Evolutionary conservation across 345 rosid genomes (phyloP).

Genomic region (Hibiscus tridactylites): DNA sequence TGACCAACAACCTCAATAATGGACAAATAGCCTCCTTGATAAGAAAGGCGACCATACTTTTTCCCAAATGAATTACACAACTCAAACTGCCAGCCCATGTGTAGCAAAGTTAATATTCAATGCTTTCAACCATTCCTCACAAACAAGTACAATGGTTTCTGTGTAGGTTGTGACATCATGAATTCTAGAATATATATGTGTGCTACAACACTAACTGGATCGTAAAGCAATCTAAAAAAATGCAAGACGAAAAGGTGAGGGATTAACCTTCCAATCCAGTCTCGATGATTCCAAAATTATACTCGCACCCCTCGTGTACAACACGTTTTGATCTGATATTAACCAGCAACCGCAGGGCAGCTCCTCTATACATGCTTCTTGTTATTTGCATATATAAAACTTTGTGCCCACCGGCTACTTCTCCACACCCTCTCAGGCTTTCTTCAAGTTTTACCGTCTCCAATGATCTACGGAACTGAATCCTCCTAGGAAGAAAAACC

Average conservation of each 20-base stretch:
- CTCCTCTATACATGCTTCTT: conserved; percentile 32
- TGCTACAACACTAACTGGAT: conserved; percentile 16
- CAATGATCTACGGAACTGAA: conserved; percentile 1
- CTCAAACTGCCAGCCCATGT: background rate
- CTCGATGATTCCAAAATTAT: conserved; percentile 16
- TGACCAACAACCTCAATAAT: background rate
- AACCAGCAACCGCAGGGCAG: conserved; percentile 33
- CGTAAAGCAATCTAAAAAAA: conserved; percentile 1
- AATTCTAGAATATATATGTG: conserved; percentile 16
- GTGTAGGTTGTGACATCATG: background rate
- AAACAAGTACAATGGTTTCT: background rate
- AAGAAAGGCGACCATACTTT: background rate
- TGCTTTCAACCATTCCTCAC: conserved; percentile 7
- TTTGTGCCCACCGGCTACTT: conserved; percentile 11
- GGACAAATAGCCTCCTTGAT: background rate
- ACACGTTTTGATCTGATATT: conserved; percentile 13
- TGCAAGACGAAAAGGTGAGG: background rate
- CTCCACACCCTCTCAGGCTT: conserved; percentile 14
- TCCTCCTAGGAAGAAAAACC: conserved; percentile 10
- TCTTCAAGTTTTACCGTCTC: conserved; percentile 7
- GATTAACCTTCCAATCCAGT: conserved; percentile 25
- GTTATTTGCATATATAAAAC: conserved; percentile 28
- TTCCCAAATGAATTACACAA: background rate
- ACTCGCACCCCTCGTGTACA: conserved; percentile 27
- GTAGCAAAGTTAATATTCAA: background rate